Evolutionary conservation across 108 stramenopile species (phyloP).

Genomic region (Seminavis robusta): DNA sequence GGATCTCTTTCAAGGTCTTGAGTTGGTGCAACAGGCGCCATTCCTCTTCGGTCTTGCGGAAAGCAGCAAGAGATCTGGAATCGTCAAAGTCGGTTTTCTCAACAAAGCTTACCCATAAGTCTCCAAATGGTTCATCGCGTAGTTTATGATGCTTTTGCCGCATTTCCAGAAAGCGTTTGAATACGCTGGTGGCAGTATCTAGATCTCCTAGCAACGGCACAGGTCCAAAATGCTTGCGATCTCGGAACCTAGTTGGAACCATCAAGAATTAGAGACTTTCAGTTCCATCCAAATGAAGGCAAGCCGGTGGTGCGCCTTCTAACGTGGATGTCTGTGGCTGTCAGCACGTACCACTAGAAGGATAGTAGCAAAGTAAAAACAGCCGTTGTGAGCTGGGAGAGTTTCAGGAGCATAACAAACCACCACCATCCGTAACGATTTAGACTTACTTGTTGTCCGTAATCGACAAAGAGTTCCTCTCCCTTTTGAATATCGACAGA

Average conservation of each 20-base stretch:
- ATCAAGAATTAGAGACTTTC: too few species aligned
- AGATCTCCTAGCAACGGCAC: conserved; percentile 34
- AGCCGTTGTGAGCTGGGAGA: too few species aligned
- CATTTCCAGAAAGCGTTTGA: conserved; percentile 1
- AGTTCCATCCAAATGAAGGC: too few species aligned
- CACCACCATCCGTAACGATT: too few species aligned
- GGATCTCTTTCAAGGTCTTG: conserved; percentile 10
- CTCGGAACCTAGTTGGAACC: too few species aligned
- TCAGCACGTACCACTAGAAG: too few species aligned
- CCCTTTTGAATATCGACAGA: conserved; percentile 18
- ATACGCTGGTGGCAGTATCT: conserved; percentile 7
- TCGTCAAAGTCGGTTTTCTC: conserved; percentile 10
- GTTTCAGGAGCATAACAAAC: too few species aligned
- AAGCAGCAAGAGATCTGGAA: conserved; percentile 27
- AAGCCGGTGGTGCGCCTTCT: too few species aligned
- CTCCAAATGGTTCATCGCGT: too few species aligned
- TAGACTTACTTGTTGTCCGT: too few species aligned
- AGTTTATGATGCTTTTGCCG: background rate
- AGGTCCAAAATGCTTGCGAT: conserved; percentile 19
- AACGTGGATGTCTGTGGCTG: too few species aligned
- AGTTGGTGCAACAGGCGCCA: conserved; percentile 2
- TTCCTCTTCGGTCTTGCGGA: conserved; percentile 4
- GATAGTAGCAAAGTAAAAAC: too few species aligned
- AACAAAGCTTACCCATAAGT: conserved; percentile 31
- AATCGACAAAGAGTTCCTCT: conserved; percentile 52